Conservation (phyloP, 2,329 filamentous ascomycete species). For the Cytospora leucostoma region DNA sequence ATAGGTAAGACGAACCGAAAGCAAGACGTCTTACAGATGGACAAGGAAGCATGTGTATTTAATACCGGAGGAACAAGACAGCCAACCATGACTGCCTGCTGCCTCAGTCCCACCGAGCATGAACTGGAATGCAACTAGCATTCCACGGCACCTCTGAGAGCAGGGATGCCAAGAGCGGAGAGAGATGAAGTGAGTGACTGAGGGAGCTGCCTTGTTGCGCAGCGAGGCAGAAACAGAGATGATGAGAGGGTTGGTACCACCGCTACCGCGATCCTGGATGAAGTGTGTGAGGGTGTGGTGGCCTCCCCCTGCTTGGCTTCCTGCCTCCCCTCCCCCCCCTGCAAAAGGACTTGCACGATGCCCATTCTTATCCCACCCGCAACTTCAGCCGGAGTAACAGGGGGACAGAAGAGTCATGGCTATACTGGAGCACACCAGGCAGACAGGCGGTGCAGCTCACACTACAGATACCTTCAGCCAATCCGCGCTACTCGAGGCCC, state of each 20-base stretch:
- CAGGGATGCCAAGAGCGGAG: constrained; percentile 14
- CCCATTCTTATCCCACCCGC: constrained; percentile 1
- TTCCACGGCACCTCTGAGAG: constrained; percentile 6
- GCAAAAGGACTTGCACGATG: constrained; percentile 6
- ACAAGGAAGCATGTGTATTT: constrained; percentile 23
- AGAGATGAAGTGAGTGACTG: constrained; percentile 8
- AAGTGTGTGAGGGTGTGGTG: constrained; percentile 13
- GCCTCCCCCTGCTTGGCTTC: constrained; percentile 14
- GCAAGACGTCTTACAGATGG: constrained; percentile 26
- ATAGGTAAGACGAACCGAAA: constrained; percentile 28
- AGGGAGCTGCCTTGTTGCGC: constrained; percentile 23
- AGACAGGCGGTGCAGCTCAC: constrained; percentile 9
- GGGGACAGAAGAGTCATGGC: constrained; percentile 19
- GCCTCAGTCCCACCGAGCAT: constrained; percentile 16
- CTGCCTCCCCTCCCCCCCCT: constrained; percentile 6
- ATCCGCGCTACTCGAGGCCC: neutral
- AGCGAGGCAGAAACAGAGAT: constrained; percentile 19
- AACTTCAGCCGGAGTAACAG: constrained; percentile 5
- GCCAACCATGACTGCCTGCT: constrained; percentile 21
- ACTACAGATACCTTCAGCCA: neutral
- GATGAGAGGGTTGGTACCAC: constrained; percentile 10
- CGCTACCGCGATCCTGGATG: constrained; percentile 13
- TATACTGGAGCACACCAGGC: neutral
- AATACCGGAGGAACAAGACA: constrained; percentile 27
- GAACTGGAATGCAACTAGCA: constrained; percentile 17